Evolutionary conservation across 495 filamentous ascomycete genomes (phyloP), one percentile per base, ranked within the genome.

Genomic region (Bacidia rubella): DNA sequence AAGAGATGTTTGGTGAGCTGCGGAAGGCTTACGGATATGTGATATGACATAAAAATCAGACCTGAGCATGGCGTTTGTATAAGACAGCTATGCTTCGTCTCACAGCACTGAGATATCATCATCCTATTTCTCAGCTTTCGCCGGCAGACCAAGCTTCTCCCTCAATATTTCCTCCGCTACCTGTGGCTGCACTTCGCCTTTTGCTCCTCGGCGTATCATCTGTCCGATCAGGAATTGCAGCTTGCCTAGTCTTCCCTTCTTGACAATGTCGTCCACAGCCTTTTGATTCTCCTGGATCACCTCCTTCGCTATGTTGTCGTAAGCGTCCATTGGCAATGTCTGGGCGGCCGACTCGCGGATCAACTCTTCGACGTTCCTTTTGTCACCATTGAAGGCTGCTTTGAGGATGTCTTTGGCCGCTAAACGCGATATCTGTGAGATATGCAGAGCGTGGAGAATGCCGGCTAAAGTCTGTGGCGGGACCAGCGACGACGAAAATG

Each of bases 141-240:
- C n/a, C 1, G 47, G 27, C 19, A 50, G 32, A 25, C 47, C 47
- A 35, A 50, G 17, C 32, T 35, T 21, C 17, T 68, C 67, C 59
- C 72, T 73, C 60, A 95, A 66, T 19, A 82, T 68, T 54, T 66
- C 69, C 69, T 85, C 81, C 0, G 87, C 93, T 55, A 73, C 77
- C 47, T 67, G 72, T 4, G 90, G 47, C 22, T 32, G 25, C 25
- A 50, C 82, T 27, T 95, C 80, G 3, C 77, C 82, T 29, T 88
- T 85, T 25, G 78, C 77, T 7, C 87, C 83, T 32, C 70, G 68
- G 45, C 78, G 74, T 75, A 98, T 87, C 86, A 96, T 92, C 67
- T 85, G 83, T 17, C 92, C 92, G 3, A 98, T 82, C 56, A 97
- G 80, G 66, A 82, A 96, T 60, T 82, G 83, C 25, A 93, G 65